A percentile compares a stretch with the other conserved stretches of the same genome.
Conservation (phyloP, 1,284 basidiomycete species). For the Austropuccinia psidii region DNA sequence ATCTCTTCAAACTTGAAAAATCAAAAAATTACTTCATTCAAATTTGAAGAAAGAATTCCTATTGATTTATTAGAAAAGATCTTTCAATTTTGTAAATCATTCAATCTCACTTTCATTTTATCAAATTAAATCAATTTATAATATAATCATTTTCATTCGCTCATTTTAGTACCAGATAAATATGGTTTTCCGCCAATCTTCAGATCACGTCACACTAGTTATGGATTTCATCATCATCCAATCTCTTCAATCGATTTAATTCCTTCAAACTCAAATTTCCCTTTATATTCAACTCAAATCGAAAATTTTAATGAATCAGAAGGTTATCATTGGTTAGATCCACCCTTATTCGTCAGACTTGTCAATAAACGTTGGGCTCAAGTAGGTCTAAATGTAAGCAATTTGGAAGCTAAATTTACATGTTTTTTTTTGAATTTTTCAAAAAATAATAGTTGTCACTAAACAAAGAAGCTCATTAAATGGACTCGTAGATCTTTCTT, state of each 20-base stretch:
- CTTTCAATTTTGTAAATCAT: background rate
- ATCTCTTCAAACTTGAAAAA: no score
- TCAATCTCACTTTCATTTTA: background rate
- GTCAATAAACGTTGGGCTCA: background rate
- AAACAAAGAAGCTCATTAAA: background rate
- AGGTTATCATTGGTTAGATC: background rate
- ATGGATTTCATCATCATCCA: background rate
- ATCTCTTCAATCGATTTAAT: no score
- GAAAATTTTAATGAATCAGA: slow-evolving; percentile 1
- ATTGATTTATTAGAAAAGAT: background rate
- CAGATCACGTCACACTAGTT: background rate
- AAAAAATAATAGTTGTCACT: background rate
- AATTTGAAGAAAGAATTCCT: background rate
- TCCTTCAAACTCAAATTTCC: no score
- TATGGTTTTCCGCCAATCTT: background rate
- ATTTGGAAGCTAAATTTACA: no score
- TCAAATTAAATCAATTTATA: background rate
- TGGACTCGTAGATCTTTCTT: background rate
- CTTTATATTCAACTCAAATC: no score
- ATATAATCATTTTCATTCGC: background rate
- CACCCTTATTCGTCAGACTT: background rate
- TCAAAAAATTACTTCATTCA: no score
- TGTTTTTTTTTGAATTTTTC: background rate
- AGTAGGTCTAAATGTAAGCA: background rate
- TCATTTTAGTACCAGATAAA: background rate